A percentile compares a stretch with the other conserved stretches of the same genome.
Conservation (phyloP, 768 basidiomycete species). For the Steccherinum ochraceum region DNA sequence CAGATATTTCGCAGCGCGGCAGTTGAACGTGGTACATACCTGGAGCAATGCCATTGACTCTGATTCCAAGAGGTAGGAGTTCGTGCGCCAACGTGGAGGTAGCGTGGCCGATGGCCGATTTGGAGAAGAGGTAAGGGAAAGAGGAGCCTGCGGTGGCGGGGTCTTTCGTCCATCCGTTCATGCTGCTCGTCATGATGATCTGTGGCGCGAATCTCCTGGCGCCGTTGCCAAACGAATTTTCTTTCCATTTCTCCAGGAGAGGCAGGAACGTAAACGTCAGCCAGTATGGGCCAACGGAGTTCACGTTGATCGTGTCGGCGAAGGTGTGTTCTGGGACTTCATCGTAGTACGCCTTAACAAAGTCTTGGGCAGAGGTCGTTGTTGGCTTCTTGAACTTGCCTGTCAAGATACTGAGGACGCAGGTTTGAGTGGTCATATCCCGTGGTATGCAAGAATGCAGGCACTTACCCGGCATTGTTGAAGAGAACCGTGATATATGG, state of each 20-base stretch:
- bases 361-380: slow-evolving; percentile 29
- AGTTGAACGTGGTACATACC: slow-evolving; percentile 16
- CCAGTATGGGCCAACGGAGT: slow-evolving; percentile 46
- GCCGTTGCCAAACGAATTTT: slow-evolving; percentile 19
- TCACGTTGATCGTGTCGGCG: slow-evolving; percentile 29
- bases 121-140: slow-evolving; percentile 43
- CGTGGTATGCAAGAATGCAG: neutral
- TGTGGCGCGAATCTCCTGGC: slow-evolving; percentile 36
- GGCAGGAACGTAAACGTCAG: slow-evolving; percentile 52
- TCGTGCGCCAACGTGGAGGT: slow-evolving; percentile 42
- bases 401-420: slow-evolving; percentile 14
- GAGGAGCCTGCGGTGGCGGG: slow-evolving; percentile 32
- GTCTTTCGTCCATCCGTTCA: slow-evolving; percentile 50
- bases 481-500: slow-evolving; percentile 38
- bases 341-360: slow-evolving; percentile 34
- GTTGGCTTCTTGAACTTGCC: slow-evolving; percentile 25
- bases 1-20: neutral
- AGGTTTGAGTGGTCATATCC: too few species aligned
- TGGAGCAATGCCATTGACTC: slow-evolving; percentile 45
- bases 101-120: slow-evolving; percentile 41
- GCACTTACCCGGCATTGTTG: slow-evolving; percentile 38
- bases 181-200: slow-evolving; percentile 43
- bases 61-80: slow-evolving; percentile 38
- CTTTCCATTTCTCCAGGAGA: slow-evolving; percentile 42
- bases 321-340: slow-evolving; percentile 31